Evolutionary conservation across 2,329 filamentous ascomycete species (phyloP), one percentile per base, ranked within the genome.

Genomic region (Purpureocillium lavendulum): DNA sequence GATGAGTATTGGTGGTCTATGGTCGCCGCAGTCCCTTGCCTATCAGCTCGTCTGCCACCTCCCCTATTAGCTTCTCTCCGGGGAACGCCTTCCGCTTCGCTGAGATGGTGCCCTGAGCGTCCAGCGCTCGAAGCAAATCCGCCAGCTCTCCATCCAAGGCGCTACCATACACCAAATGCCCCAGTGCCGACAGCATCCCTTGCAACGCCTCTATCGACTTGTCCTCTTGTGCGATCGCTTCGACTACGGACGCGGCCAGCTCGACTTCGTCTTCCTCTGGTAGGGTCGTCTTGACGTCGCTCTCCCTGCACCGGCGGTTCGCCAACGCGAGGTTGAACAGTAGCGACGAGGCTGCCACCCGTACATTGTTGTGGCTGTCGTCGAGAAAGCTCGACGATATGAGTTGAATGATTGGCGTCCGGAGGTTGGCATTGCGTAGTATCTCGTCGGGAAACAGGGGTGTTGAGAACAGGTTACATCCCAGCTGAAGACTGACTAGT

Each of bases 401-500:
- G 12, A 96, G 70, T 43, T 75, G 69, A 2, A 84, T 78, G 21
- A 90, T 65, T 0, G 77, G 68, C 2, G 65, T 57, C 6, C 78
- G 73, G 36, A 88, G 60, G 16, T 50, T 38, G 2, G 61, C 59
- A 33, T 73, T 64, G 2, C 63, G 58, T 7, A 84, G 65, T 8
- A 89, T 67, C 45, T 81, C 73, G 3, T 77, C 70, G 1, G 79
- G 69, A 52, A 83, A 94, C 1, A 94, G 67, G 0, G 77, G 73
- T 1, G 82, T 82, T 0, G 77, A 81, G 64, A 94, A 95, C 32
- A 94, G 68, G 53, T 95, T 96, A 63, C 87, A 94, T 2, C 78
- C 73, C 53, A 90, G 73, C 50, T 96, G 89, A 16, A 94, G 64
- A 1, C 87, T 83, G 13, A 94, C 86, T 2, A 96, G 77, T 12